Conservation (phyloP, 1,284 basidiomycete species). For the Sparassis latifolia region DNA sequence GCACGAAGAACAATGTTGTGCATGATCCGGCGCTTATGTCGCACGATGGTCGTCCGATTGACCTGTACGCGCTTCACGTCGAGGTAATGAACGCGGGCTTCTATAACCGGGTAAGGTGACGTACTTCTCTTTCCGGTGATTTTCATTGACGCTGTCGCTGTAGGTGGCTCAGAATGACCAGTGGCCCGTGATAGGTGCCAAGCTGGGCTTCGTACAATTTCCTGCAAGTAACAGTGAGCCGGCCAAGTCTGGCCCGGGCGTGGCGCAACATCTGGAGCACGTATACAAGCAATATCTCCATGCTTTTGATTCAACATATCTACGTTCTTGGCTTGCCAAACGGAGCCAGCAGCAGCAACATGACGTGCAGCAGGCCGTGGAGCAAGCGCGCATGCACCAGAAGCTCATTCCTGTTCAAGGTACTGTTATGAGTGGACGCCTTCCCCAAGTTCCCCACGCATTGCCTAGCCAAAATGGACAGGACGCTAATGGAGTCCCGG, state of each 20-base stretch:
- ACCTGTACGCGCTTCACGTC: constrained; percentile 50
- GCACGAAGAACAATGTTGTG: constrained; percentile 31
- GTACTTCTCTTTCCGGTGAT: background rate
- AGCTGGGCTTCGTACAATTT: constrained; percentile 57
- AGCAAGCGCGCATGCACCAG: too few species aligned
- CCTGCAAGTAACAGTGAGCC: constrained; percentile 50
- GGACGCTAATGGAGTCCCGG: too few species aligned
- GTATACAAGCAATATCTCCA: constrained; percentile 54
- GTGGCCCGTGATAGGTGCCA: constrained; percentile 61
- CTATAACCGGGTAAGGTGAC: constrained; percentile 32
- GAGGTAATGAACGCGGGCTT: constrained; percentile 55
- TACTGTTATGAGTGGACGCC: too few species aligned
- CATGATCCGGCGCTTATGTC: constrained; percentile 35
- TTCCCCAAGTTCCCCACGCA: too few species aligned
- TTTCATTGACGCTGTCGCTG: too few species aligned
- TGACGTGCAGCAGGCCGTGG: background rate
- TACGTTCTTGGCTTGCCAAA: constrained; percentile 19
- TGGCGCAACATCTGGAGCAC: constrained; percentile 51
- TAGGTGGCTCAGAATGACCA: constrained; percentile 26
- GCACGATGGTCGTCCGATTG: constrained; percentile 47
- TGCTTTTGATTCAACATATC: constrained; percentile 52
- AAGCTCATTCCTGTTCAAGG: too few species aligned
- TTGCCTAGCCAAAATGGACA: too few species aligned
- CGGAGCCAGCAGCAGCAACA: constrained; percentile 6
- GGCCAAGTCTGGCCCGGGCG: constrained; percentile 48